Evolutionary conservation across 495 filamentous ascomycete species (phyloP).

Genomic region (Parathielavia appendiculata): DNA sequence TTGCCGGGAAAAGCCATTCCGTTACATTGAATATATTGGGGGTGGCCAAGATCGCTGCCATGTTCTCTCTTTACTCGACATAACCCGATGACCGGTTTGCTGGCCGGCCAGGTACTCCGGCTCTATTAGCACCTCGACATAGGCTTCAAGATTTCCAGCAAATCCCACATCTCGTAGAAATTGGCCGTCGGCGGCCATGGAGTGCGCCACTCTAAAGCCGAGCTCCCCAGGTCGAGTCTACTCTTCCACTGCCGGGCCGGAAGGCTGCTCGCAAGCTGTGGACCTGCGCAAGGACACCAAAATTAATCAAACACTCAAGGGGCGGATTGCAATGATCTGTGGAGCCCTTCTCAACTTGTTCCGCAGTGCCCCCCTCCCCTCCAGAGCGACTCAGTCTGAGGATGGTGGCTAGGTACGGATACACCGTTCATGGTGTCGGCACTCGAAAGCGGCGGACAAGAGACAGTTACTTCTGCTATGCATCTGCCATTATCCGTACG

Average conservation of each 20-base stretch:
- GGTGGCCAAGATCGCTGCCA: too few species aligned
- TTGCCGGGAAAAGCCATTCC: too few species aligned
- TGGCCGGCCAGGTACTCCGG: not conserved
- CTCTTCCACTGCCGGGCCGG: not conserved
- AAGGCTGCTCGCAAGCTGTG: slow-evolving; percentile 2
- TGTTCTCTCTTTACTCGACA: too few species aligned
- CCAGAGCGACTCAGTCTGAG: too few species aligned
- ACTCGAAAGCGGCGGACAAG: too few species aligned
- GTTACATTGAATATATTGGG: too few species aligned
- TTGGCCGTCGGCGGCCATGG: slow-evolving; percentile 11
- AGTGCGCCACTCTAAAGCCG: slow-evolving; percentile 10
- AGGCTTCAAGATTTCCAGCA: slow-evolving; percentile 18
- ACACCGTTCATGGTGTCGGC: too few species aligned
- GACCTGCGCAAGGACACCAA: not conserved
- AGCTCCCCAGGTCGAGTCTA: not conserved
- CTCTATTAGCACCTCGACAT: not conserved
- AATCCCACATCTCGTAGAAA: slow-evolving; percentile 9
- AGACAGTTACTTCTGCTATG: not conserved
- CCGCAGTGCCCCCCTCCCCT: too few species aligned
- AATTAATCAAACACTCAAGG: not conserved
- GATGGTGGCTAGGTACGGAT: too few species aligned
- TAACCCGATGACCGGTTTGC: too few species aligned
- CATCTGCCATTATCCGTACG: not conserved
- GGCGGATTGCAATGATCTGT: not conserved
- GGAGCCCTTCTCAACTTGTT: too few species aligned